Percentiles rank a stretch among this genome's conserved stretches.
Conservation (phyloP, 306 rosid genomes). For the Ochetophila trinervis region DNA sequence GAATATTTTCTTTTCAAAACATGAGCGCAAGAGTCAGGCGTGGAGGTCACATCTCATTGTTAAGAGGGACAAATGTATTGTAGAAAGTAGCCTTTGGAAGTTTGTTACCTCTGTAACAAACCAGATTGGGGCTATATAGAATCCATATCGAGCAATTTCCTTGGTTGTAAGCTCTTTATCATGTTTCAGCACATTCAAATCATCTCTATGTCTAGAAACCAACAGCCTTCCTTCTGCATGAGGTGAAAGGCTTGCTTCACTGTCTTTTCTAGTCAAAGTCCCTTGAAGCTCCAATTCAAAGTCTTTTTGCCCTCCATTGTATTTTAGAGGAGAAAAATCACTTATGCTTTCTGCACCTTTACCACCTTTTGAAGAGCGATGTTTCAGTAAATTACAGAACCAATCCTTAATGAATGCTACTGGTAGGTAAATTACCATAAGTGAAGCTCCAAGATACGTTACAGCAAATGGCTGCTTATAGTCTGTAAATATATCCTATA, state of each 20-base stretch:
- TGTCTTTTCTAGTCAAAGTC: conserved; percentile 52
- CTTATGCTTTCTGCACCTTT: conserved; percentile 43
- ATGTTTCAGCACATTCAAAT: conserved; percentile 36
- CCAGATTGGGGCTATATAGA: conserved; percentile 96
- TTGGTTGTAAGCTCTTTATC: conserved; percentile 49
- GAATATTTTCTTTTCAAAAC: neutral
- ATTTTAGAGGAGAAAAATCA: conserved; percentile 46
- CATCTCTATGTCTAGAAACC: conserved; percentile 60
- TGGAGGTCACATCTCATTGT: neutral
- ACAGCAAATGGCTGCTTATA: conserved; percentile 98
- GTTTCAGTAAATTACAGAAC: conserved; percentile 53
- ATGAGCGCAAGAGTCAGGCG: conserved; percentile 2
- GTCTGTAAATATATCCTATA: conserved; percentile 69
- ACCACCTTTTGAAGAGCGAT: conserved; percentile 61
- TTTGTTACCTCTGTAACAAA: conserved; percentile 80
- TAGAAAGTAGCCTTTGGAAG: conserved; percentile 19
- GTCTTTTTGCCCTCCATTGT: conserved; percentile 41
- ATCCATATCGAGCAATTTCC: conserved; percentile 81
- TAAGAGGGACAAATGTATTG: conserved; percentile 8
- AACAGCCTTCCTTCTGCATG: conserved; percentile 59
- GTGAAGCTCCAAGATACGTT: conserved; percentile 98
- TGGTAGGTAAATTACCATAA: conserved; percentile 97
- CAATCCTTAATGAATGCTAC: conserved; percentile 91
- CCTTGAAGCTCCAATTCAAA: conserved; percentile 56
- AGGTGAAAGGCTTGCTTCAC: conserved; percentile 52